These are phyloP conservation scores for Lachnellula cervina DNA, from an alignment of 2,329 filamentous ascomycete genomes.

Conservation along the genomic window DNA sequence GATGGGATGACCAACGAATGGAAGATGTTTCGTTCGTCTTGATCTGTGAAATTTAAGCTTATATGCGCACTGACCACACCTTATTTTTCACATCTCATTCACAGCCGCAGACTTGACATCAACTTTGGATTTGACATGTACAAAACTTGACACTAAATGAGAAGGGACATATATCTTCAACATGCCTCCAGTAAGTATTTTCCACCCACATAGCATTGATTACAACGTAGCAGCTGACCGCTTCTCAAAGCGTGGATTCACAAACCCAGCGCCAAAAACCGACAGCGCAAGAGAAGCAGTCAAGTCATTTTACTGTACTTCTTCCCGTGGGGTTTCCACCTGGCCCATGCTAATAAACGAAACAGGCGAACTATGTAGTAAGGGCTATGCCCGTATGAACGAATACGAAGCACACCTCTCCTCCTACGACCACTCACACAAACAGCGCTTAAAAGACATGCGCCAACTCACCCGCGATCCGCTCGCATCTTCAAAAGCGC, in stretches of 20 bases:
- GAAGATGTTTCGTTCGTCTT: constrained; percentile 14
- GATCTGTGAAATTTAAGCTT: constrained; percentile 12
- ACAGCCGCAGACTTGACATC: neutral
- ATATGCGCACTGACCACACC: constrained; percentile 21
- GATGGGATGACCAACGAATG: neutral
- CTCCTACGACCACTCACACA: constrained; percentile 94
- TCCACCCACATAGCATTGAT: neutral
- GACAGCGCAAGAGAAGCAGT: constrained; percentile 69
- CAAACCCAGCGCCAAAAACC: constrained; percentile 45
- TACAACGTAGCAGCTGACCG: neutral
- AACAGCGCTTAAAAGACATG: constrained; percentile 84
- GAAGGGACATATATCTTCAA: neutral
- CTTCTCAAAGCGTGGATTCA: constrained; percentile 39
- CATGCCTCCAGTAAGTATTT: constrained; percentile 51
- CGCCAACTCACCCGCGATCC: constrained; percentile 75
- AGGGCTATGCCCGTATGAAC: constrained; percentile 91
- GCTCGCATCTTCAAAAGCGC: constrained; percentile 56
- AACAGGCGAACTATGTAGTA: constrained; percentile 71
- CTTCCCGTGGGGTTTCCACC: neutral
- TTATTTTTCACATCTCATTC: constrained; percentile 13
- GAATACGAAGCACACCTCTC: constrained; percentile 93
- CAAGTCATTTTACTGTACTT: constrained; percentile 69
- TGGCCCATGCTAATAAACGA: constrained; percentile 5
- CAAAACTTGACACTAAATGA: neutral
- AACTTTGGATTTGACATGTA: neutral